Conservation (phyloP, 139 green algal genomes). For the Coelastrella sp. region DNA sequence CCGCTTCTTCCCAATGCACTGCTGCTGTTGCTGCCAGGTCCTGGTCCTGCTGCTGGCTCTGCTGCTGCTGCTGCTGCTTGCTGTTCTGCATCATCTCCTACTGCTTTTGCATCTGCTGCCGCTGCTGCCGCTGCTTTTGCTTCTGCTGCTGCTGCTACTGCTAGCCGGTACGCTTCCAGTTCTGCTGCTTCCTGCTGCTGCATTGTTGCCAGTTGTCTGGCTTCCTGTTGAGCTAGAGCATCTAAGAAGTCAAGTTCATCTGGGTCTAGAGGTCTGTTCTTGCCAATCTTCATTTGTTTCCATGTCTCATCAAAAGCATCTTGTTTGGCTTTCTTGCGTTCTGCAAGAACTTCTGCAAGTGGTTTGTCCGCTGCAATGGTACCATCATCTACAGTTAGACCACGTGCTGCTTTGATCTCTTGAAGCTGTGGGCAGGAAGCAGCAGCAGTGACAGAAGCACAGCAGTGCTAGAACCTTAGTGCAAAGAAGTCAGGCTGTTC, state of each 20-base stretch:
- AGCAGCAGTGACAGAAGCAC: neutral
- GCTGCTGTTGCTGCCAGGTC: neutral
- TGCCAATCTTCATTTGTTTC: constrained; percentile 86
- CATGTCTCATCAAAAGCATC: constrained; percentile 80
- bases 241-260: constrained; percentile 88
- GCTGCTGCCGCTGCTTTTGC: constrained; percentile 6
- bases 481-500: too few relatives aligned
- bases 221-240: constrained; percentile 55
- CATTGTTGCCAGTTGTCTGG: constrained; percentile 20
- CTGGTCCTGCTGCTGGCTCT: neutral
- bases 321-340: constrained; percentile 84
- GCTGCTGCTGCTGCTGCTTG: constrained; percentile 17
- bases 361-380: constrained; percentile 69
- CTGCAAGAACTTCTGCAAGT: constrained; percentile 76
- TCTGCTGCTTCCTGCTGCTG: constrained; percentile 62
- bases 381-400: constrained; percentile 65
- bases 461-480: too few relatives aligned
- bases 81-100: constrained; percentile 46
- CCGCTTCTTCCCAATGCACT: constrained; percentile 2
- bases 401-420: constrained; percentile 63
- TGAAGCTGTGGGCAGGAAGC: constrained; percentile 61
- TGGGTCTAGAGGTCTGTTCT: constrained; percentile 87
- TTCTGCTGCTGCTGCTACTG: constrained; percentile 34
- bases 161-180: constrained; percentile 63
- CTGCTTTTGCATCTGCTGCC: constrained; percentile 46